Evolutionary conservation across 129 eudicot genomes (phyloP).

Genomic region (Gnaphalium uliginosum): DNA sequence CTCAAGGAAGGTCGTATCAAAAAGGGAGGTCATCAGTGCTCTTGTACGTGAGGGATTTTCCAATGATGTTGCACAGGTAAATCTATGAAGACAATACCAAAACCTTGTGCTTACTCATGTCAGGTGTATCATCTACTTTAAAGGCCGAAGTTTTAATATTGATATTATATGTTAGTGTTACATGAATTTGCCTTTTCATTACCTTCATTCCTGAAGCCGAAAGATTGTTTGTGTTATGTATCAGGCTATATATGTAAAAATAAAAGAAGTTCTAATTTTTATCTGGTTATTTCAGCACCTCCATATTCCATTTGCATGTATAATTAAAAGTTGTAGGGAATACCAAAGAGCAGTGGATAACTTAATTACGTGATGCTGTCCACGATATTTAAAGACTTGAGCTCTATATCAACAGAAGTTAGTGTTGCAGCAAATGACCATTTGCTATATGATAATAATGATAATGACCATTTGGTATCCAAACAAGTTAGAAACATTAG

Average conservation of each 20-base stretch:
- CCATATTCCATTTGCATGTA: neutral
- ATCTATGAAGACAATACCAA: neutral
- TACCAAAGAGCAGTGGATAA: neutral
- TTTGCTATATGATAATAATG: neutral
- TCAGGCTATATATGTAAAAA: neutral
- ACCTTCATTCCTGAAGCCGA: conserved; percentile 7
- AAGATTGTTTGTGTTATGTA: neutral
- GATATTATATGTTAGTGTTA: conserved; percentile 10
- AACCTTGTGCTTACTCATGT: conserved; percentile 7
- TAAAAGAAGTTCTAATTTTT: neutral
- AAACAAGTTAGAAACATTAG: neutral
- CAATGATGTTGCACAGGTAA: conserved; percentile 91
- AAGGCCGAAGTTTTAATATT: conserved; percentile 9
- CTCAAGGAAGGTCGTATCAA: conserved; percentile 85
- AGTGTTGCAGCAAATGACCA: neutral
- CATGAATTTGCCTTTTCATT: conserved; percentile 6
- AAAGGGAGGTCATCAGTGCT: conserved; percentile 60
- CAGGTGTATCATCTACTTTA: neutral
- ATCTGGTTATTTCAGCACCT: neutral
- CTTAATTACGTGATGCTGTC: neutral
- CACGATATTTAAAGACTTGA: neutral
- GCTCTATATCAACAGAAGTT: neutral
- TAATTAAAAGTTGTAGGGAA: neutral
- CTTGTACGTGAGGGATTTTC: conserved; percentile 78
- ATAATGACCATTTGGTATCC: neutral